phyloP scores from a whole-genome alignment of 2,329 filamentous ascomycete genomes.

The Apiospora hydei region DNA sequence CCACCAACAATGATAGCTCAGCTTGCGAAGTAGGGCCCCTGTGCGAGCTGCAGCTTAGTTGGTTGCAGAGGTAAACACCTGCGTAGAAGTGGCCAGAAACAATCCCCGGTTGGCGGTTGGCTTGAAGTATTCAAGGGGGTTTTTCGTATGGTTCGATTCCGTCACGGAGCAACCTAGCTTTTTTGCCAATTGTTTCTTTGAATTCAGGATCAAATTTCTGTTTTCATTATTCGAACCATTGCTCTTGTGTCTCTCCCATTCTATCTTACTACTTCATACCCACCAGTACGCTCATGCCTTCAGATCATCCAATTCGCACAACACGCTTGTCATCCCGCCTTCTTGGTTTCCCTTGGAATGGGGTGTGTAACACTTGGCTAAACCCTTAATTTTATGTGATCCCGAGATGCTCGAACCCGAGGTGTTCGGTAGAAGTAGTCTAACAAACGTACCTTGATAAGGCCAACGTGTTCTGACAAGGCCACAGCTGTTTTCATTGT shows the following conservation, averaged over 20 bases:
- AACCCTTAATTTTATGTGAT: accelerated
- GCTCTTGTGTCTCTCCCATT: too few species aligned
- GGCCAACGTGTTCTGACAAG: background rate
- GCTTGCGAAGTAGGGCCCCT: background rate
- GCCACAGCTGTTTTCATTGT: background rate
- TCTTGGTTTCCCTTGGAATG: too few species aligned
- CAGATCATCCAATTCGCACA: too few species aligned
- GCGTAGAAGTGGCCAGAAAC: background rate
- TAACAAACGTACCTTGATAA: background rate
- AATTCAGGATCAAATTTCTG: background rate
- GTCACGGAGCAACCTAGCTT: background rate
- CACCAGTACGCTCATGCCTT: too few species aligned
- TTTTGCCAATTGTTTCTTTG: background rate
- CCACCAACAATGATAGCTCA: background rate
- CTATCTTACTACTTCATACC: too few species aligned
- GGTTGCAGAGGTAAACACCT: background rate
- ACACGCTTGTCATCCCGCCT: too few species aligned
- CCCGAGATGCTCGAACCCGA: too few species aligned
- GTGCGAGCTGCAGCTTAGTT: background rate
- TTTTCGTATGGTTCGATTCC: slow-evolving; percentile 2
- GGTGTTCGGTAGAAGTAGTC: too few species aligned
- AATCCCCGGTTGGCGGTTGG: background rate
- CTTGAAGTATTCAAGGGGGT: slow-evolving; percentile 7
- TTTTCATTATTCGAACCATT: too few species aligned
- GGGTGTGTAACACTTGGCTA: too few species aligned